These are phyloP conservation scores for Pistacia atlantica DNA, from an alignment of 345 rosid species.

Conservation along the genomic window DNA sequence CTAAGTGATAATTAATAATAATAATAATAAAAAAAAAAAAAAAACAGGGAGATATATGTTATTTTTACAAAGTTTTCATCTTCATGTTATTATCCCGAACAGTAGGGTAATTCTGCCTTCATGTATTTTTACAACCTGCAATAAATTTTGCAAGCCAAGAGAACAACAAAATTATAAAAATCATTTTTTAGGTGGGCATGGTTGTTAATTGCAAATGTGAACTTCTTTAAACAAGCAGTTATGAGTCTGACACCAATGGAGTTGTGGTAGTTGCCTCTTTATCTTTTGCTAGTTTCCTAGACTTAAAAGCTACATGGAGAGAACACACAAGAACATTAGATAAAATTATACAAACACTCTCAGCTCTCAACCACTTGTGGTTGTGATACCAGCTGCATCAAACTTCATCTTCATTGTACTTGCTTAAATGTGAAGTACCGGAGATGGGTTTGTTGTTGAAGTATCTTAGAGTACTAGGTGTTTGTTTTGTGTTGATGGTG, in stretches of 20 bases:
- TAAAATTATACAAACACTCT: neutral
- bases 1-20: no score
- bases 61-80: no score
- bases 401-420: conserved; percentile 2
- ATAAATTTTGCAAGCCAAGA: no score
- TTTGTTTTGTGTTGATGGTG: conserved; percentile 24
- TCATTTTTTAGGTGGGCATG: conserved; percentile 16
- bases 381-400: neutral
- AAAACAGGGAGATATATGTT: no score
- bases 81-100: no score
- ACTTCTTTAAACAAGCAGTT: conserved; percentile 37
- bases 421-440: conserved; percentile 33
- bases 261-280: conserved; percentile 41
- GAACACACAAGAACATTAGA: neutral
- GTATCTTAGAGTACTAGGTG: conserved; percentile 16
- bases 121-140: no score
- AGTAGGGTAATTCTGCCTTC: no score
- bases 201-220: conserved; percentile 38
- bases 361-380: conserved; percentile 18
- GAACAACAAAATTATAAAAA: neutral
- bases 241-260: conserved; percentile 43
- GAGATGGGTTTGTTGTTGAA: conserved; percentile 32
- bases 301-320: conserved; percentile 17
- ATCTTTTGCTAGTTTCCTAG: conserved; percentile 8
- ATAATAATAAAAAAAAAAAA: no score